Evolutionary conservation across 2,329 filamentous ascomycete genomes (phyloP).

Genomic region (Fusarium sp.): DNA sequence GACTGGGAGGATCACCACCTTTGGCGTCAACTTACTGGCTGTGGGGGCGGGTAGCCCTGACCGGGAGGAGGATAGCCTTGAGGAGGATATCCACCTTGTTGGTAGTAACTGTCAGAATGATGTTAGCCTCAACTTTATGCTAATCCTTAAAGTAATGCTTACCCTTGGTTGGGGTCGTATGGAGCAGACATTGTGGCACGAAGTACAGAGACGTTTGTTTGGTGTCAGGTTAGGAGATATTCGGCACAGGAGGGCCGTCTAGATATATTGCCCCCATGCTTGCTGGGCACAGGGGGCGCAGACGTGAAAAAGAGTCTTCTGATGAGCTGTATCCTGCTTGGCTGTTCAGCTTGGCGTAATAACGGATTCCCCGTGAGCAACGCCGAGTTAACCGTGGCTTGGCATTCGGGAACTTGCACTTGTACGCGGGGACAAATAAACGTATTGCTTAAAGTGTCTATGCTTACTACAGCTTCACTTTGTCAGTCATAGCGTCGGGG

Average conservation of each 20-base stretch:
- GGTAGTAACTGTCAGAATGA: slow-evolving; percentile 35
- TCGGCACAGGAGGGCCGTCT: slow-evolving; percentile 2
- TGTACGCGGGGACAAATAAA: neutral
- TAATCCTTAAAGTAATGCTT: neutral
- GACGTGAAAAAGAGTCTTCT: slow-evolving; percentile 5
- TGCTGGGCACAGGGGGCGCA: slow-evolving; percentile 4
- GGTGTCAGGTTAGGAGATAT: neutral
- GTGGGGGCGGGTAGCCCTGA: slow-evolving; percentile 44
- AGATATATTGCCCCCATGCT: slow-evolving; percentile 26
- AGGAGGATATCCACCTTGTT: slow-evolving; percentile 38
- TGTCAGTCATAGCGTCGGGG: neutral
- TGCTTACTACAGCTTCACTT: slow-evolving; percentile 1
- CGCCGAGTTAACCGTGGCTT: slow-evolving; percentile 44
- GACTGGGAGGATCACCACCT: neutral
- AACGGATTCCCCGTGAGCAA: slow-evolving; percentile 20
- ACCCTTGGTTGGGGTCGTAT: slow-evolving; percentile 40
- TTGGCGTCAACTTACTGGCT: slow-evolving; percentile 40
- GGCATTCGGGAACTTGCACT: slow-evolving; percentile 2
- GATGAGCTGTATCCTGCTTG: slow-evolving; percentile 41
- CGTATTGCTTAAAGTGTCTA: neutral
- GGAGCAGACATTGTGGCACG: slow-evolving; percentile 37
- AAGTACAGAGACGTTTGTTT: neutral
- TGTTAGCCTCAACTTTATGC: slow-evolving; percentile 7
- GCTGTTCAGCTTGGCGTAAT: slow-evolving; percentile 42
- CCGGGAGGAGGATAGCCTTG: slow-evolving; percentile 51